A percentile compares a stretch with the other conserved stretches of the same genome.
Evolutionary conservation across 2,329 filamentous ascomycete genomes (phyloP).

Genomic region (Cladosporium sp.): DNA sequence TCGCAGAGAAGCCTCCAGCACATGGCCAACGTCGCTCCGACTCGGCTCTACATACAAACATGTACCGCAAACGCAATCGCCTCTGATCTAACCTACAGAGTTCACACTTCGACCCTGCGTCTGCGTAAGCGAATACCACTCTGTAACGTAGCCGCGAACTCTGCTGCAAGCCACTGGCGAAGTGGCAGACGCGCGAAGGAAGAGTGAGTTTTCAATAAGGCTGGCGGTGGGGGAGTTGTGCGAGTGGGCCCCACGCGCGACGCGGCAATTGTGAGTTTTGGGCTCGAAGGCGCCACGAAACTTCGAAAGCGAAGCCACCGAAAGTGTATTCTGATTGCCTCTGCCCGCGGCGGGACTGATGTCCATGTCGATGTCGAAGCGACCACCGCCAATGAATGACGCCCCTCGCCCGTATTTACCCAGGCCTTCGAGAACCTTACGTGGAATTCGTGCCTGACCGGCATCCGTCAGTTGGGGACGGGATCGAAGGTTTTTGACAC

Average conservation of each 20-base stretch:
- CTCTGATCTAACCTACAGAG: neutral
- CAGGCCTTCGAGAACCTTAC: too few relatives aligned
- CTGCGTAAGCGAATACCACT: too few relatives aligned
- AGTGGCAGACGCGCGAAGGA: too few relatives aligned
- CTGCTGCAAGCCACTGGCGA: neutral
- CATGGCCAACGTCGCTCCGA: too few relatives aligned
- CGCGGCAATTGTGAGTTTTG: neutral
- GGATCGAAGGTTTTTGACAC: too few relatives aligned
- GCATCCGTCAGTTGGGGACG: too few relatives aligned
- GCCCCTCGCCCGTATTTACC: too few relatives aligned
- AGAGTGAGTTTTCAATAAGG: neutral
- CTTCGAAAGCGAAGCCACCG: constrained; percentile 3
- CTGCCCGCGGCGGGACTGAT: neutral
- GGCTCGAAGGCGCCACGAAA: constrained; percentile 2
- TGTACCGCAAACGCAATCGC: neutral
- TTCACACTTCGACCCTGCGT: neutral
- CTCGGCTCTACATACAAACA: too few relatives aligned
- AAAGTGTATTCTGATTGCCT: neutral
- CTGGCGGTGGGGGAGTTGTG: neutral
- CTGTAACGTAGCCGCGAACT: neutral
- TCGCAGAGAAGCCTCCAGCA: too few relatives aligned
- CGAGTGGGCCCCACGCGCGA: neutral
- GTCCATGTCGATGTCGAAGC: too few relatives aligned
- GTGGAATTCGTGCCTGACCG: too few relatives aligned
- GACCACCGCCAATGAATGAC: neutral